These are phyloP conservation scores for Fusarium kyushuense DNA, from an alignment of 2,329 filamentous ascomycete species.

Conservation along the genomic window DNA sequence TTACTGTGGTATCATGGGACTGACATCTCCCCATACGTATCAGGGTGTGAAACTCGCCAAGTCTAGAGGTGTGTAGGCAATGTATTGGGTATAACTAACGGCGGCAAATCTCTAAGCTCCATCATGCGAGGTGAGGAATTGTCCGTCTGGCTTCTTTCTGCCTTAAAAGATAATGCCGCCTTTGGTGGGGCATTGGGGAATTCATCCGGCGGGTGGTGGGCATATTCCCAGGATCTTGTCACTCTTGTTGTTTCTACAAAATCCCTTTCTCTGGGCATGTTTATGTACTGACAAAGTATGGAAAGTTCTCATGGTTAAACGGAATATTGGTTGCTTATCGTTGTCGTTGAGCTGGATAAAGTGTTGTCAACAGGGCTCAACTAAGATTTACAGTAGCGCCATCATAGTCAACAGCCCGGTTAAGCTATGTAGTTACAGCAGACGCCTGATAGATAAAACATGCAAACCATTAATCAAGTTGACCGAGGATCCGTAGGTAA, in stretches of 20 bases:
- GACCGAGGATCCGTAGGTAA: background rate
- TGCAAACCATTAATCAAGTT: too few relatives aligned
- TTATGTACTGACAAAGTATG: background rate
- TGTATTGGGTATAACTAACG: slow-evolving; percentile 19
- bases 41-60: slow-evolving; percentile 23
- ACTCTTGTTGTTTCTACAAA: background rate
- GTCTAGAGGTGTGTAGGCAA: slow-evolving; percentile 21
- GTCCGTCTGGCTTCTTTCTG: slow-evolving; percentile 4
- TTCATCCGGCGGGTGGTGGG: slow-evolving; percentile 45
- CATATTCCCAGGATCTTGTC: slow-evolving; percentile 4
- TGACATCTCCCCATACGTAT: slow-evolving; percentile 7
- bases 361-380: background rate
- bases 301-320: slow-evolving; percentile 8
- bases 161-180: slow-evolving; percentile 37
- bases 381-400: background rate
- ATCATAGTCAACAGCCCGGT: slow-evolving; percentile 7
- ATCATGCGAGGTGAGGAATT: slow-evolving; percentile 21
- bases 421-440: background rate
- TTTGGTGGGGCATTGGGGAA: slow-evolving; percentile 43
- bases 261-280: background rate
- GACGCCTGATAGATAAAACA: background rate
- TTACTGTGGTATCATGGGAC: slow-evolving; percentile 35
- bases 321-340: slow-evolving; percentile 34
- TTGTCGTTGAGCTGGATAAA: background rate
- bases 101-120: slow-evolving; percentile 28